Evolutionary conservation across 2,329 filamentous ascomycete species (phyloP).

Genomic region (Magnaporthiopsis poae): DNA sequence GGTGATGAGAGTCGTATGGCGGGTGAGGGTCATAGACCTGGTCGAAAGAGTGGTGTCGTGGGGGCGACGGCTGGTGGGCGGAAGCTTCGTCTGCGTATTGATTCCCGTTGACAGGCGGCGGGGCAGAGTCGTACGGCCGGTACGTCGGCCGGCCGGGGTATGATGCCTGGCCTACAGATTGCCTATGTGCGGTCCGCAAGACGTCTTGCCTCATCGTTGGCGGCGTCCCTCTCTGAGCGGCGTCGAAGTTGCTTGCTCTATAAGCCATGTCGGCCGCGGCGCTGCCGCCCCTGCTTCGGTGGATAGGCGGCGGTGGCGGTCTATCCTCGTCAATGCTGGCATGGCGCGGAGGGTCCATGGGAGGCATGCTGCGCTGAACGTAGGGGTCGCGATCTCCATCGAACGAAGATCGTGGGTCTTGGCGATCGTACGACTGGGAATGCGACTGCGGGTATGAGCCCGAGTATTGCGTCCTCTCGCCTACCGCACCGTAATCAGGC

Average conservation of each 20-base stretch:
- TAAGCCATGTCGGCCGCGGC: conserved; percentile 30
- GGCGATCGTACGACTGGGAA: conserved; percentile 21
- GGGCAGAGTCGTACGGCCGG: conserved; percentile 39
- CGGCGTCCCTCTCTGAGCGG: conserved; percentile 30
- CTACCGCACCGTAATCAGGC: conserved; percentile 23
- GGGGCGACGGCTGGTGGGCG: conserved; percentile 24
- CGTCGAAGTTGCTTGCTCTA: conserved; percentile 30
- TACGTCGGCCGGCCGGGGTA: conserved; percentile 47
- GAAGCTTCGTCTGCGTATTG: conserved; percentile 24
- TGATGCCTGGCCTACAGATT: conserved; percentile 32
- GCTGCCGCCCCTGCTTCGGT: conserved; percentile 39
- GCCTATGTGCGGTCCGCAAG: conserved; percentile 44
- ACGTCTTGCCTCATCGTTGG: conserved; percentile 49
- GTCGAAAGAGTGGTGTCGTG: conserved; percentile 44
- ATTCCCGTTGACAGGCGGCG: conserved; percentile 22
- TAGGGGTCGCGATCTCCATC: conserved; percentile 16
- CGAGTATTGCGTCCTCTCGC: conserved; percentile 5
- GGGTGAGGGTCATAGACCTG: conserved; percentile 24
- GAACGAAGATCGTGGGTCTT: conserved; percentile 27
- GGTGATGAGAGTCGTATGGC: conserved; percentile 27
- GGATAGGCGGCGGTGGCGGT: conserved; percentile 48
- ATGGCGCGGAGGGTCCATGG: conserved; percentile 1
- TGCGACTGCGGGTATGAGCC: conserved; percentile 1
- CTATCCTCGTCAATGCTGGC: conserved; percentile 30
- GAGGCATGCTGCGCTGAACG: neutral